Evolutionary conservation across 2,329 filamentous ascomycete species (phyloP), one percentile per base, ranked within the genome.

Genomic region (Ceratocystis cacaofunesta): DNA sequence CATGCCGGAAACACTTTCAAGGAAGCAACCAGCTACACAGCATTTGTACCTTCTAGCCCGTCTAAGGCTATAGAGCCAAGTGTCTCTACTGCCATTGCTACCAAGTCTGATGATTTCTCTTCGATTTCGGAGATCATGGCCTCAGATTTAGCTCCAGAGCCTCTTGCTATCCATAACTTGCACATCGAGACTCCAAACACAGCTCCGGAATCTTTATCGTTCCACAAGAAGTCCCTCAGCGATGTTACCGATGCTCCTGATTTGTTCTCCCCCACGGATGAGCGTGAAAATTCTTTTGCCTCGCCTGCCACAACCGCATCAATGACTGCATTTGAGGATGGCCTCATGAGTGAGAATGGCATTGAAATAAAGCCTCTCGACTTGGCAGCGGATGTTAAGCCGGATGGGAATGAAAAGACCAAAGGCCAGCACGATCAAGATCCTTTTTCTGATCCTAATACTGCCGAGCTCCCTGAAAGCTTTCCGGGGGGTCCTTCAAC

Each of bases 271-370:
- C 66, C 66, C 15, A 63, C 52, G 0, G 60, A 63, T 25, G 63
- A 48, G n/a, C 63, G 50, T 15, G 66, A 67, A 15, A 65, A 48
- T n/a, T 67, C 66, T 5, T 67, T 67, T 65, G 66, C 66, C 4
- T 67, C 66, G 10, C 66, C 66, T 2, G 66, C 66, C n/a, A 67
- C 66, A 17, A 62, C 66, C 1, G 66, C 66, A n/a, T 67, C 66
- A 25, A 44, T 64, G 28, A 41, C 28, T 17, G 55, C 44, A 2
- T 25, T 22, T 41, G 63, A 44, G 22, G 25, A 48, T 15, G 55
- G 32, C n/a, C n/a, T 58, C 12, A 48, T 17, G 2, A 50, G 50
- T 5, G 36, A 36, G 46, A 19, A 19, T 15, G 66, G 64, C 7
- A 28, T 65, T 19, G 66, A 67, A 58, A 44, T 32, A 22, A 67